phyloP scores from a whole-genome alignment of 495 filamentous ascomycete species.

The Ascodesmis nigricans region DNA sequence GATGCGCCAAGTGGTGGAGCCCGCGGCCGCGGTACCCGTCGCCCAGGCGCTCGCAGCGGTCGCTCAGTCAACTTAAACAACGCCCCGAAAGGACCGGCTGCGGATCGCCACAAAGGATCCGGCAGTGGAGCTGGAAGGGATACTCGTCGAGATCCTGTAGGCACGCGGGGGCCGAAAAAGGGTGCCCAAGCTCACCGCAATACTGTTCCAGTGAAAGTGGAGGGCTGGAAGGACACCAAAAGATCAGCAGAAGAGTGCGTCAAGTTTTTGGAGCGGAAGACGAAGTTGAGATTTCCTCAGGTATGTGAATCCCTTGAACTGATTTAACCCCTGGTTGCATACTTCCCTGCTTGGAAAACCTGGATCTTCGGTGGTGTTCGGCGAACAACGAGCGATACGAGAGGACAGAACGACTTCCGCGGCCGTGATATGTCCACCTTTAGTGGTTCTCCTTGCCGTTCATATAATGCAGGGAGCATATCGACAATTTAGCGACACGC shows the following conservation, averaged over 20 bases:
- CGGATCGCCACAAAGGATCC: constrained; percentile 11
- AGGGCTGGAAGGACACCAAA: constrained; percentile 56
- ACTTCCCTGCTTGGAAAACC: too few relatives aligned
- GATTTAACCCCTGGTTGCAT: too few relatives aligned
- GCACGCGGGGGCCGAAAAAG: constrained; percentile 6
- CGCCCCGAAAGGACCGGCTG: constrained; percentile 12
- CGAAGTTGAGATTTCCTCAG: constrained; percentile 54
- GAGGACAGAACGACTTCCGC: too few relatives aligned
- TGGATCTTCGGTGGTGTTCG: too few relatives aligned
- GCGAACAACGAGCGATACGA: too few relatives aligned
- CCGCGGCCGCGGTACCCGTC: constrained; percentile 21
- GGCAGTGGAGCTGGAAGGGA: constrained; percentile 9
- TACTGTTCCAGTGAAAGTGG: constrained; percentile 15
- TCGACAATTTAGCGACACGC: too few relatives aligned
- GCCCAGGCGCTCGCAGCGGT: constrained; percentile 20
- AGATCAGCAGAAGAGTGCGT: constrained; percentile 49
- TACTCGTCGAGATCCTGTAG: constrained; percentile 10
- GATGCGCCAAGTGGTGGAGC: constrained; percentile 27
- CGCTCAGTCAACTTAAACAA: constrained; percentile 7
- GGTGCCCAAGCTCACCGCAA: too few relatives aligned
- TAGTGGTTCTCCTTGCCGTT: too few relatives aligned
- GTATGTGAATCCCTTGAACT: constrained; percentile 66
- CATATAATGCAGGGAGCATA: too few relatives aligned
- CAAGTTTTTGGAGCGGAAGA: constrained; percentile 65
- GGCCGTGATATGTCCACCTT: too few relatives aligned